phyloP scores from a whole-genome alignment of 306 rosid genomes.

The Inga leiocalycina region DNA sequence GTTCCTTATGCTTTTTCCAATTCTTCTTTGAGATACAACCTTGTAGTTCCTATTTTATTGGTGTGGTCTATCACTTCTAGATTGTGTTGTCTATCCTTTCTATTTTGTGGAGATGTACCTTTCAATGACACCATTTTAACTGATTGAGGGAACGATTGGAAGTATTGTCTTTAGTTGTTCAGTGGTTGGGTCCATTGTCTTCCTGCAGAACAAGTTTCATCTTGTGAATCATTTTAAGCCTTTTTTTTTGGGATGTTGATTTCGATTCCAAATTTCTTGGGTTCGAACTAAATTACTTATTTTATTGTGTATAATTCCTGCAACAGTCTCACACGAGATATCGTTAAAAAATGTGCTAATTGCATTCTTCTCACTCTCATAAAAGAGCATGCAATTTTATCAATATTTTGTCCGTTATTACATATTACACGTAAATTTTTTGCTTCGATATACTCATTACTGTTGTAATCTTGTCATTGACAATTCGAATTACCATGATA shows the following conservation, averaged over 20 bases:
- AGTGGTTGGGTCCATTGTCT: too few relatives aligned
- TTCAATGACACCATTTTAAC: too few relatives aligned
- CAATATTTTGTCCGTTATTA: not conserved
- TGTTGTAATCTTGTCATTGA: not conserved
- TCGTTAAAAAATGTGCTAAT: not conserved
- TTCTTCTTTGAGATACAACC: not conserved
- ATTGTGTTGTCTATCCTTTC: too few relatives aligned
- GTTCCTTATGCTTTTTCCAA: not conserved
- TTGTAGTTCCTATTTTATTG: not conserved
- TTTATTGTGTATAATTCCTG: constrained; percentile 4
- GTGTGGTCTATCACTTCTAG: not conserved
- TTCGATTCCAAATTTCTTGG: constrained; percentile 3
- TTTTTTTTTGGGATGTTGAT: not conserved
- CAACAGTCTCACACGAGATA: not conserved
- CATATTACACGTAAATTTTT: not conserved
- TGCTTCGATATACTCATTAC: not conserved
- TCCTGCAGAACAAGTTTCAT: too few relatives aligned
- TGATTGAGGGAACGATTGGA: too few relatives aligned
- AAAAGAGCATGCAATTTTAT: not conserved
- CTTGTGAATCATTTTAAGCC: too few relatives aligned
- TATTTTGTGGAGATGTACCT: too few relatives aligned
- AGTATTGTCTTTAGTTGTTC: too few relatives aligned
- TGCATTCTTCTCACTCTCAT: not conserved
- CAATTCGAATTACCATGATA: not conserved
- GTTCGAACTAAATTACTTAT: not conserved